Percentiles rank a stretch among this genome's conserved stretches.
phyloP scores from a whole-genome alignment of 495 filamentous ascomycete genomes.

The Friedmanniomyces simplex region DNA sequence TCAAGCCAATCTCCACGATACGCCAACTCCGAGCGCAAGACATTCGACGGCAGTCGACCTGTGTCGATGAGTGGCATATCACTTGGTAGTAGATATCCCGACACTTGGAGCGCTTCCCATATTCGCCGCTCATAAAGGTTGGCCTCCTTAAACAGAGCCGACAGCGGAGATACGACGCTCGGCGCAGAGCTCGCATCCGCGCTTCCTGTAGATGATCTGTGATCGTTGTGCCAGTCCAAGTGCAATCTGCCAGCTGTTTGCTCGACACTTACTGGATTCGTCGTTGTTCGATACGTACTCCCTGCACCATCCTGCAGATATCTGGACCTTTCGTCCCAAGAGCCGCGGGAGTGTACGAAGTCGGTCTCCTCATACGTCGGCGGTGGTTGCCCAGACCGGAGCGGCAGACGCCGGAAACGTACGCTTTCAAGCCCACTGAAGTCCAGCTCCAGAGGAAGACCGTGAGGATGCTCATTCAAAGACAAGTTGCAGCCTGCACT shows the following conservation, averaged over 20 bases:
- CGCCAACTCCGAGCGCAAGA: not conserved
- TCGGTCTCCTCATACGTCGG: not conserved
- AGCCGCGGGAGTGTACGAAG: not conserved
- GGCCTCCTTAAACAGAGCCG: not conserved
- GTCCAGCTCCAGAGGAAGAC: constrained; percentile 9
- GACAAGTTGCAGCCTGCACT: not conserved
- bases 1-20: not conserved
- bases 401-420: constrained; percentile 23
- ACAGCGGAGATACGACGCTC: not conserved
- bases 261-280: no score
- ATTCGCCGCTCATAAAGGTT: not conserved
- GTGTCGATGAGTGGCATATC: not conserved
- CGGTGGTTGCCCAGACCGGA: not conserved
- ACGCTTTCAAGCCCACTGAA: constrained; percentile 24
- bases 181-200: not conserved
- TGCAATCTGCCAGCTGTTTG: not conserved
- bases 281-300: no score
- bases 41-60: not conserved
- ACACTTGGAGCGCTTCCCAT: not conserved
- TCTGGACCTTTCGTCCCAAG: no score
- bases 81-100: not conserved
- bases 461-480: not conserved
- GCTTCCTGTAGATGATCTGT: not conserved
- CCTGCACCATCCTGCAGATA: no score
- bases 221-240: not conserved